Conservation (phyloP, 1,139 yeast genomes). For the Scheffersomyces quercinus region DNA sequence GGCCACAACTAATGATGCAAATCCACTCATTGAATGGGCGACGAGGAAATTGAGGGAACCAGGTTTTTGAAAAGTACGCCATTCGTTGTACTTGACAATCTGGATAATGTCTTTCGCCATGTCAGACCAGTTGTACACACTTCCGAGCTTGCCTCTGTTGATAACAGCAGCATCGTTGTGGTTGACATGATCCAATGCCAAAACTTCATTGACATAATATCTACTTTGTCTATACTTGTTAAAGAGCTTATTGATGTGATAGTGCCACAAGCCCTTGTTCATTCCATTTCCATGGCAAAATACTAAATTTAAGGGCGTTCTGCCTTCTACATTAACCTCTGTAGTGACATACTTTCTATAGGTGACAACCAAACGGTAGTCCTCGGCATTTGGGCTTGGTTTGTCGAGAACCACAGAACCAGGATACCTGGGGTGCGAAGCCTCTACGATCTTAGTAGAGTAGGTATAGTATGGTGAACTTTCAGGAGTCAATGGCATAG, state of each 20-base stretch:
- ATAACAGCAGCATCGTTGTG: conserved; percentile 10
- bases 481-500: not conserved
- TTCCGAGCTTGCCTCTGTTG: conserved; percentile 8
- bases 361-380: conserved; percentile 9
- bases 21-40: conserved; percentile 14
- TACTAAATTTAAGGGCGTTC: conserved; percentile 6
- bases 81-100: conserved; percentile 6
- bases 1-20: conserved; percentile 30
- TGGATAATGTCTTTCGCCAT: conserved; percentile 7
- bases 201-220: conserved; percentile 24
- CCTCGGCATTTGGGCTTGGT: not conserved
- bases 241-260: conserved; percentile 8
- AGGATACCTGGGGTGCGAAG: conserved; percentile 2
- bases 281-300: conserved; percentile 13
- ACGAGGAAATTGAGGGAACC: conserved; percentile 7
- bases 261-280: conserved; percentile 14
- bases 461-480: not conserved
- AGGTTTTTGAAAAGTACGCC: not conserved
- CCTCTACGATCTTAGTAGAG: conserved; percentile 1
- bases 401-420: not conserved
- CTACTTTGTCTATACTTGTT: conserved; percentile 1
- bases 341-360: conserved; percentile 13
- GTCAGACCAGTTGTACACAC: conserved; percentile 8
- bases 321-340: not conserved
- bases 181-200: conserved; percentile 10